Percentiles rank a stretch among this genome's conserved stretches.
Conservation (phyloP, 352 stramenopile species). For the Globisporangium orthogonon region DNA sequence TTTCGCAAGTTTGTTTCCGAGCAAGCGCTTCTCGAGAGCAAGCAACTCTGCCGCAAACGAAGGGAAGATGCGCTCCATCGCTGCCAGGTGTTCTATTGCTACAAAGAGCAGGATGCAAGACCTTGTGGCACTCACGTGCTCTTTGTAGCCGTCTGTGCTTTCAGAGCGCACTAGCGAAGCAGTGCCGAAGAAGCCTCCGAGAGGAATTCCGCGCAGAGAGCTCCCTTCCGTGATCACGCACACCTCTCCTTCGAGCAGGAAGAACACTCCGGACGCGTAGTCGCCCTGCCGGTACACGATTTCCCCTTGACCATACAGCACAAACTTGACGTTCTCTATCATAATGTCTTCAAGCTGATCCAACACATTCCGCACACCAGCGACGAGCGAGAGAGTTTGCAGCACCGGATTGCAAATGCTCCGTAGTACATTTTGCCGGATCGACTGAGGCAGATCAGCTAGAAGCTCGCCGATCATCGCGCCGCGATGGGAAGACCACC, state of each 20-base stretch:
- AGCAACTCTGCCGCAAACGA: constrained; percentile 24
- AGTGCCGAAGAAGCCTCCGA: constrained; percentile 51
- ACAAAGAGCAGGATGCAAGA: constrained; percentile 52
- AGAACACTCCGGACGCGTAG: constrained; percentile 49
- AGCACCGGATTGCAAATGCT: constrained; percentile 56
- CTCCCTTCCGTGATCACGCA: constrained; percentile 33
- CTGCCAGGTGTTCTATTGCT: constrained; percentile 33
- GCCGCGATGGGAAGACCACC: constrained; percentile 65
- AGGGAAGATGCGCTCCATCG: constrained; percentile 28
- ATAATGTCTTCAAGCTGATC: constrained; percentile 45
- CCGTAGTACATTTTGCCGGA: constrained; percentile 54
- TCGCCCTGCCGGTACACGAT: constrained; percentile 60
- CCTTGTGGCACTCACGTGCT: constrained; percentile 44
- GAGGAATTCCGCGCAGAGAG: constrained; percentile 28
- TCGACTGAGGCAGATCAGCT: constrained; percentile 44
- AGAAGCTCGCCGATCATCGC: constrained; percentile 53
- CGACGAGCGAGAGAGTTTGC: constrained; percentile 41
- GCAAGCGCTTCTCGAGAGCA: constrained; percentile 38
- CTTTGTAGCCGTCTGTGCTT: constrained; percentile 27
- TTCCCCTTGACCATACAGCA: constrained; percentile 63
- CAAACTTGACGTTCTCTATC: constrained; percentile 57
- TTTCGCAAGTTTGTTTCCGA: constrained; percentile 49
- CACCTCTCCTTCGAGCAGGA: constrained; percentile 47
- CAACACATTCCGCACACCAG: constrained; percentile 37
- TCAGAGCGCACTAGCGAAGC: constrained; percentile 32